phyloP scores from a whole-genome alignment of 768 basidiomycete genomes.

The Infundibulicybe gibba region DNA sequence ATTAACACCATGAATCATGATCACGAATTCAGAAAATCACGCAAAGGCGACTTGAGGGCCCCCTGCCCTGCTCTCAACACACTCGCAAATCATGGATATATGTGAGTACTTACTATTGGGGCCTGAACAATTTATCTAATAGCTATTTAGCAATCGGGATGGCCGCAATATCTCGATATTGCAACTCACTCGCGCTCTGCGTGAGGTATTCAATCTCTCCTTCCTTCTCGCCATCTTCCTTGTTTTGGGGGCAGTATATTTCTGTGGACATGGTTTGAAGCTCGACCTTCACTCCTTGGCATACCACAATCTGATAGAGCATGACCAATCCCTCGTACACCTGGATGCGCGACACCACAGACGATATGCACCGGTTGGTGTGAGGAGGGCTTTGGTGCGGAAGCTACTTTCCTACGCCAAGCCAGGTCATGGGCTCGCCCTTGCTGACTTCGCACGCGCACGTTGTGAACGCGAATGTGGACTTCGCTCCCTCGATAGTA shows the following conservation, averaged over 20 bases:
- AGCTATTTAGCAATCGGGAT: conserved; percentile 34
- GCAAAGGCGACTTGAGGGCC: conserved; percentile 13
- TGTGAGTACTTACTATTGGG: neutral
- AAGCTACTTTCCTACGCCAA: too few species aligned
- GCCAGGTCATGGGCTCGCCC: too few species aligned
- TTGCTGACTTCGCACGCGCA: too few species aligned
- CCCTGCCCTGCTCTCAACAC: neutral
- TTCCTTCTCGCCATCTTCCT: conserved; percentile 38
- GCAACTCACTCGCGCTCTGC: conserved; percentile 34
- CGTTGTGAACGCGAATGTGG: too few species aligned
- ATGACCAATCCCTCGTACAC: conserved; percentile 49
- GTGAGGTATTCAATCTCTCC: conserved; percentile 45
- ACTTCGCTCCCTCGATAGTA: too few species aligned
- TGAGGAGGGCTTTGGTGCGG: too few species aligned
- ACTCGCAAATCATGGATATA: too few species aligned
- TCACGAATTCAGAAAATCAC: too few species aligned
- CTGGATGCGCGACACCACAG: conserved; percentile 4
- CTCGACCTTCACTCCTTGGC: conserved; percentile 9
- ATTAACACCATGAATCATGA: too few species aligned
- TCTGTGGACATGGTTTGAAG: conserved; percentile 21
- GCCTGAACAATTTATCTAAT: neutral
- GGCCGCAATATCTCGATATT: conserved; percentile 38
- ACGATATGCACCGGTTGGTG: too few species aligned
- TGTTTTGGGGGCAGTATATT: conserved; percentile 27
- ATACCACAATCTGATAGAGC: conserved; percentile 35